Conservation (phyloP, 805 yeast genomes). For the Millerozyma miso region DNA sequence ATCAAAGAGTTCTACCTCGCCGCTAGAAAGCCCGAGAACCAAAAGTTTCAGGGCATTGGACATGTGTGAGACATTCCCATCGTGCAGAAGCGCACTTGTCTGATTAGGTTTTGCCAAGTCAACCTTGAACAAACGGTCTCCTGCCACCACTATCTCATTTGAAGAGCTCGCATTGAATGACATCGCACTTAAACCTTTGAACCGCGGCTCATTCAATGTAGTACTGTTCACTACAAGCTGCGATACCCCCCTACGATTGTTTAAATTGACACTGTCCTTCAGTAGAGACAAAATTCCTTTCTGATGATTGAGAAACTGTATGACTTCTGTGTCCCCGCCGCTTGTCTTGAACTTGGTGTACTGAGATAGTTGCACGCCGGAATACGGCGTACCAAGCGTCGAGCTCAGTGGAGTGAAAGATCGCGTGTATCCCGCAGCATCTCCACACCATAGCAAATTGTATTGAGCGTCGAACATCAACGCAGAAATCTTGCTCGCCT, state of each 20-base stretch:
- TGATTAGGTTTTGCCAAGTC: slow-evolving; percentile 29
- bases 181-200: slow-evolving; percentile 27
- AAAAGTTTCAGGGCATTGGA: slow-evolving; percentile 45
- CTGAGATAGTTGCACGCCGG: slow-evolving; percentile 22
- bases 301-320: slow-evolving; percentile 26
- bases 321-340: slow-evolving; percentile 17
- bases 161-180: slow-evolving; percentile 26
- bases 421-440: slow-evolving; percentile 47
- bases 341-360: slow-evolving; percentile 34
- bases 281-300: slow-evolving; percentile 34
- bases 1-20: slow-evolving; percentile 62
- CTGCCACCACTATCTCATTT: slow-evolving; percentile 28
- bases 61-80: slow-evolving; percentile 44
- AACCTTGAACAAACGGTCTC: slow-evolving; percentile 22
- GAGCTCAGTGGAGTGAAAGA: slow-evolving; percentile 25
- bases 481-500: slow-evolving; percentile 19
- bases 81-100: slow-evolving; percentile 31
- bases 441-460: slow-evolving; percentile 85
- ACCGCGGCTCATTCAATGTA: slow-evolving; percentile 11
- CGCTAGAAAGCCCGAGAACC: slow-evolving; percentile 56
- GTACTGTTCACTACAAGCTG: slow-evolving; percentile 13
- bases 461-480: slow-evolving; percentile 61
- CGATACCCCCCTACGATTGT: slow-evolving; percentile 31
- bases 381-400: slow-evolving; percentile 16
- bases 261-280: slow-evolving; percentile 27